Conservation (phyloP, 176 grass and related monocot genomes). For the Avena sativa region DNA sequence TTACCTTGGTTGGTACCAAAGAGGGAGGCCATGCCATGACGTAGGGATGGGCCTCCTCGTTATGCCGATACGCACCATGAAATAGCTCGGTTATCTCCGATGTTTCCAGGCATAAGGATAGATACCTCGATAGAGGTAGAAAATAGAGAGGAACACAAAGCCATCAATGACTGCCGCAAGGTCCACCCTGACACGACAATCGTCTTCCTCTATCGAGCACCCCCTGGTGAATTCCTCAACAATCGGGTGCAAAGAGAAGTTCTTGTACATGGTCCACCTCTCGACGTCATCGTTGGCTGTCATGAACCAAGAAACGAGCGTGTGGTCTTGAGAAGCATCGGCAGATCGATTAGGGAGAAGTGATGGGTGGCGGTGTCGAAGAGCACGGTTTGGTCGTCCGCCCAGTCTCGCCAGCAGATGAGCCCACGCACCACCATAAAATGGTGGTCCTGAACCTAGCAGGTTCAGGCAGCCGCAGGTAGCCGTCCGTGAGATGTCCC, state of each 20-base stretch:
- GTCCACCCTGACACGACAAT: background rate
- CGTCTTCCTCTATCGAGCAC: background rate
- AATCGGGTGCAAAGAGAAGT: background rate
- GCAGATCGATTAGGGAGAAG: background rate
- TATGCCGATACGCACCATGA: background rate
- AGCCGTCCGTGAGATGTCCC: background rate
- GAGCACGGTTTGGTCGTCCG: background rate
- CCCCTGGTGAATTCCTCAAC: background rate
- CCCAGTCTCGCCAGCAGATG: background rate
- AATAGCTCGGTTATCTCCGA: background rate
- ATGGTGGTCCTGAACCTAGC: background rate
- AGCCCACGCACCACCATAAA: background rate
- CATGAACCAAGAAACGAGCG: constrained; percentile 2
- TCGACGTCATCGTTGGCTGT: background rate
- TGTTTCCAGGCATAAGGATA: background rate
- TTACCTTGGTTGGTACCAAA: background rate
- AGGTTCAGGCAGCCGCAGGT: background rate
- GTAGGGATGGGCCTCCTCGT: background rate
- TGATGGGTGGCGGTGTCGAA: background rate
- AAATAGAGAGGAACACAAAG: background rate
- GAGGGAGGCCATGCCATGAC: background rate
- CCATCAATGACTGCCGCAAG: background rate
- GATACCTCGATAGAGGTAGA: background rate
- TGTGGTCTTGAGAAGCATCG: background rate
- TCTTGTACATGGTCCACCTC: background rate